Base-by-base conservation (phyloP, 148 eudicot species). In the Persicaria maculosa region DNA sequence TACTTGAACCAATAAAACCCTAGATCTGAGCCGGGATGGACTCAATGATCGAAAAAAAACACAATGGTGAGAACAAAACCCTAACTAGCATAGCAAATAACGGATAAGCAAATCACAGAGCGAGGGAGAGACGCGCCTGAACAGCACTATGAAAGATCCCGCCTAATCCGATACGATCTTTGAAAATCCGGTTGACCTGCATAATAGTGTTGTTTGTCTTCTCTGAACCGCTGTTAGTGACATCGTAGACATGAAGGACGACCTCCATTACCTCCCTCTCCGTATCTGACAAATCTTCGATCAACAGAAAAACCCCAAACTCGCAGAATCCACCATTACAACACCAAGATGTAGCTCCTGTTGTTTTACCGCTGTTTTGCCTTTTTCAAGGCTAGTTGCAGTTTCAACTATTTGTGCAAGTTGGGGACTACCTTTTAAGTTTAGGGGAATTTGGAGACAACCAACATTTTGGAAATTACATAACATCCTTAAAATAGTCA, bases 61-160 rank as follows among this genome's bases (percentile, higher is more conserved):
- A 12, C 50, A 44, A 17, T 1, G 40, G 55, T 74, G 15, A 44
- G 74, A n/a, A 58, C 44, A 11, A 70, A 55, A 73, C 47, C 40
- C 46, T 5, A 78, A 77, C 40, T 31, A 31, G 40, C 40, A 31
- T 31, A 31, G 40, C 7, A 57, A 58, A 7, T 9, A 20, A 50
- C 71, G 22, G 47, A 9, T 59, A 31, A 31, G 40, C 40, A 31
- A 31, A 31, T 31, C 40, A 31, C 40, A 31, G 2, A 31, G 40
- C 40, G 40, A 46, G 72, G 19, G n/a, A 44, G 25, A 76, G 16
- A 15, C 11, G 31, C 25, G 90, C 97, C 94, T 92, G 92, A 70
- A 92, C 88, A 48, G 94, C 94, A 81, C 97, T 92, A 72, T 92
- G 97, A 74, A 92, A 92, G 74, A 92, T 92, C 36, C 97, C 97